These are phyloP conservation scores for Ophiosphaerella herpotricha DNA, from an alignment of 2,329 filamentous ascomycete genomes.

Conservation along the genomic window DNA sequence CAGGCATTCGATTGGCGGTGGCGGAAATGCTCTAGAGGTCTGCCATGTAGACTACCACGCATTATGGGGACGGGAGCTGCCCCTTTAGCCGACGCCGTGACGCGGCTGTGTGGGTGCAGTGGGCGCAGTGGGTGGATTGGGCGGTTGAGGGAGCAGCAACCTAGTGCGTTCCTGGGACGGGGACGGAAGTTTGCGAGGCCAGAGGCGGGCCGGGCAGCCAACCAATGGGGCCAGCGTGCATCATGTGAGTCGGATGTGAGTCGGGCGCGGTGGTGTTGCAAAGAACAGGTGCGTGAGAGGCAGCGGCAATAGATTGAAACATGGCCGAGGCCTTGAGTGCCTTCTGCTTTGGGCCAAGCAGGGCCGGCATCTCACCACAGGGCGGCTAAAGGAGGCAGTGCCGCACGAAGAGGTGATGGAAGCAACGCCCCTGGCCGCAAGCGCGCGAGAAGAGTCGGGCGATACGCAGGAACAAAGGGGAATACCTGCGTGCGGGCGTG, in stretches of 20 bases:
- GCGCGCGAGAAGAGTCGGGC: conserved; percentile 30
- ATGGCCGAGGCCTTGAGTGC: conserved; percentile 24
- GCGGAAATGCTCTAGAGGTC: not conserved
- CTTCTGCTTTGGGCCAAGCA: conserved; percentile 29
- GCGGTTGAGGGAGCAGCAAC: not conserved
- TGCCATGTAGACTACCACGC: too few relatives aligned
- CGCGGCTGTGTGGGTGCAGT: conserved; percentile 14
- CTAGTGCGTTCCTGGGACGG: conserved; percentile 13
- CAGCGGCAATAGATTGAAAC: conserved; percentile 29
- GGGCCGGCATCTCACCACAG: conserved; percentile 15
- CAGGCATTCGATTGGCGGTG: conserved; percentile 12
- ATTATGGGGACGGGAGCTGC: not conserved
- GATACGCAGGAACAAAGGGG: conserved; percentile 26
- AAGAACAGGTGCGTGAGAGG: conserved; percentile 8
- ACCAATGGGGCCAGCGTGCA: conserved; percentile 9
- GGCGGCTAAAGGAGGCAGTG: conserved; percentile 37
- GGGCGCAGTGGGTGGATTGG: not conserved
- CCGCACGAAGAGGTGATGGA: conserved; percentile 3
- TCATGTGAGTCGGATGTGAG: conserved; percentile 8
- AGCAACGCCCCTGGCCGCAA: conserved; percentile 12
- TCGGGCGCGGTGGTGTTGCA: conserved; percentile 4
- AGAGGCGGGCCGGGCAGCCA: conserved; percentile 27
- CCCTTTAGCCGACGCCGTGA: conserved; percentile 21
- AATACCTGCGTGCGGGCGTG: not conserved
- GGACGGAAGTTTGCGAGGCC: conserved; percentile 10